Evolutionary conservation across 345 rosid species (phyloP), one percentile per base, ranked within the genome.

Genomic region (Gossypioides kirkii): DNA sequence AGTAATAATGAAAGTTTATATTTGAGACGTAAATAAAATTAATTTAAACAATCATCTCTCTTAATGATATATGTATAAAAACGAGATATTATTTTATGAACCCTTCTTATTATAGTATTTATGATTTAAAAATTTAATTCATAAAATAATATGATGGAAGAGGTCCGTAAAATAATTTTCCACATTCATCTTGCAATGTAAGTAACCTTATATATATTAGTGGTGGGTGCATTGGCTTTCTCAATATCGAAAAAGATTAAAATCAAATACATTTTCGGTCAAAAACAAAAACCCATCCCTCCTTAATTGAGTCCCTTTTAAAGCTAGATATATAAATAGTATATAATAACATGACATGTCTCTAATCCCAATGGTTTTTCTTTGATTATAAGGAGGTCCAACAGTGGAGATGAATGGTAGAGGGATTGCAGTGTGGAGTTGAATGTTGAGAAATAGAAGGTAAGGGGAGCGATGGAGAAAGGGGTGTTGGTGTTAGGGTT

Each of bases 401-500:
- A 12, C 32, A 12, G 54, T 46, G 20, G n/a, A 63, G 16, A n/a
- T 62, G 14, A 3, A 10, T 8, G 10, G 41, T 32, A 23, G 56
- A 66, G 55, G 42, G 36, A 25, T 23, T 45, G 20, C 32, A 8
- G 12, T 26, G 12, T 45, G 10, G 47, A 10, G 7, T 32, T 17
- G 1, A 64, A 45, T 43, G 68, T n/a, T 23, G 2, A 8, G 38
- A 7, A 18, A 10, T 22, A 32, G 38, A 32, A 32, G 7, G 7
- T 32, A 32, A 32, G 38, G 38, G 38, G 7, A 32, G 38, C 60
- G 61, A 67, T 68, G 71, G 71, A 49, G 59, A 18, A 54, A 68
- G 26, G 58, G 56, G 2, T 47, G 55, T 12, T 45, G 71, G 13
- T 49, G 41, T 45, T 65, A 18, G 9, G 26, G 69, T 22, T 66